phyloP scores from a whole-genome alignment of 805 yeast genomes.

The Saccharomyces eubayanus region DNA sequence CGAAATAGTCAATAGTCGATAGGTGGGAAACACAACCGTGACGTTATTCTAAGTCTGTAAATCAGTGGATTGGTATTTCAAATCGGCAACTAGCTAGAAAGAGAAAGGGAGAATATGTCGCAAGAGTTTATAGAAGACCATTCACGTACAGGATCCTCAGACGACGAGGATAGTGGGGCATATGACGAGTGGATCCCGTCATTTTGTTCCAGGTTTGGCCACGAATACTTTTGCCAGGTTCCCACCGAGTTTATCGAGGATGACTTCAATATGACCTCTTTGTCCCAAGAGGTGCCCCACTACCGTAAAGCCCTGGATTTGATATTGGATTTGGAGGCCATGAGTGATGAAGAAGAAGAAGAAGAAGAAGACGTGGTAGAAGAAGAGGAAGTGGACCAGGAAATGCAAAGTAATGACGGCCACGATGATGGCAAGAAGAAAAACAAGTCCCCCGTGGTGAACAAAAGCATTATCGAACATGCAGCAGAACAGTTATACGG shows the following conservation, averaged over 20 bases:
- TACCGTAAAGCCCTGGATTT: constrained; percentile 88
- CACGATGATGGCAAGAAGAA: constrained; percentile 12
- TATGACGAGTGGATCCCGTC: constrained; percentile 73
- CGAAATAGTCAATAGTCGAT: neutral
- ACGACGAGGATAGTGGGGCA: constrained; percentile 26
- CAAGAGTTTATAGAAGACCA: constrained; percentile 20
- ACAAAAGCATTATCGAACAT: constrained; percentile 65
- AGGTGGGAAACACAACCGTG: neutral
- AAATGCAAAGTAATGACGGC: neutral
- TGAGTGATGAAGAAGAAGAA: constrained; percentile 33
- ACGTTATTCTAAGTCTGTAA: neutral
- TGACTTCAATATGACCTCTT: constrained; percentile 90
- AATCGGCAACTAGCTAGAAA: neutral
- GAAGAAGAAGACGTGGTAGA: constrained; percentile 14
- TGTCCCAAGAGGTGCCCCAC: constrained; percentile 76
- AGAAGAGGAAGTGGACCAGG: constrained; percentile 6
- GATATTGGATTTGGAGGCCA: constrained; percentile 70
- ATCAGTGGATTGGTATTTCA: neutral
- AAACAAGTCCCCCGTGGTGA: constrained; percentile 35
- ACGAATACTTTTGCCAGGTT: constrained; percentile 88
- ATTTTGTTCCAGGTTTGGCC: constrained; percentile 71
- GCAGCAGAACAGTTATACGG: constrained; percentile 92
- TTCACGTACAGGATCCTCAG: constrained; percentile 16
- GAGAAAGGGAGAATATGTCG: constrained; percentile 10
- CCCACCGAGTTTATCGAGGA: constrained; percentile 90